These are phyloP conservation scores for Alternaria ventricosa DNA, from an alignment of 2,329 filamentous ascomycete genomes.

Conservation along the genomic window DNA sequence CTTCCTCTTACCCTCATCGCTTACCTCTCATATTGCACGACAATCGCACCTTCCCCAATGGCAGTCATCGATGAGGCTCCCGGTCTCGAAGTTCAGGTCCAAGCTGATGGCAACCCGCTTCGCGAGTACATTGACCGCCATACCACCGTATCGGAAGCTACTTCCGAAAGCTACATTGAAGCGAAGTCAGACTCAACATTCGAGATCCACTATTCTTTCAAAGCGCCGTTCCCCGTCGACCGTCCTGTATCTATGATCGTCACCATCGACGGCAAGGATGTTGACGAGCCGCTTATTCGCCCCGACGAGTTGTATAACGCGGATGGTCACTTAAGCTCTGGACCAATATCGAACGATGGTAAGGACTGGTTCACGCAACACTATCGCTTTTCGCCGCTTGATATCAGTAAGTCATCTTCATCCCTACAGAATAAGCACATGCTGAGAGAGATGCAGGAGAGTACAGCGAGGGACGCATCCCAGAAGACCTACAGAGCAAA, in stretches of 20 bases:
- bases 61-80: conserved; percentile 10
- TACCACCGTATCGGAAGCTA: neutral
- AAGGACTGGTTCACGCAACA: conserved; percentile 6
- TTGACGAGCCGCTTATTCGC: conserved; percentile 10
- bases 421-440: accelerated
- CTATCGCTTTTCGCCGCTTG: conserved; percentile 22
- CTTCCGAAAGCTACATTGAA: conserved; percentile 36
- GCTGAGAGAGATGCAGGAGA: neutral
- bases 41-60: conserved; percentile 9
- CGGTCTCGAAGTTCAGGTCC: conserved; percentile 26
- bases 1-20: neutral
- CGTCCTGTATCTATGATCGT: conserved; percentile 17
- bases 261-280: conserved; percentile 25
- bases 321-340: conserved; percentile 3
- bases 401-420: conserved; percentile 8
- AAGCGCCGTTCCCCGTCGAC: conserved; percentile 6
- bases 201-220: conserved; percentile 19
- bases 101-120: conserved; percentile 22
- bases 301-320: conserved; percentile 5
- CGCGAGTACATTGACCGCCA: conserved; percentile 32
- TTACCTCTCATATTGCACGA: too few relatives aligned
- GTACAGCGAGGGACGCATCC: neutral
- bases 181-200: conserved; percentile 29
- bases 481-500: conserved; percentile 2
- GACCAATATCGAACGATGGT: conserved; percentile 3